A percentile compares a stretch with the other conserved stretches of the same genome.
Conservation (phyloP, 148 eudicot genomes). For the Fallopia convolvulus region DNA sequence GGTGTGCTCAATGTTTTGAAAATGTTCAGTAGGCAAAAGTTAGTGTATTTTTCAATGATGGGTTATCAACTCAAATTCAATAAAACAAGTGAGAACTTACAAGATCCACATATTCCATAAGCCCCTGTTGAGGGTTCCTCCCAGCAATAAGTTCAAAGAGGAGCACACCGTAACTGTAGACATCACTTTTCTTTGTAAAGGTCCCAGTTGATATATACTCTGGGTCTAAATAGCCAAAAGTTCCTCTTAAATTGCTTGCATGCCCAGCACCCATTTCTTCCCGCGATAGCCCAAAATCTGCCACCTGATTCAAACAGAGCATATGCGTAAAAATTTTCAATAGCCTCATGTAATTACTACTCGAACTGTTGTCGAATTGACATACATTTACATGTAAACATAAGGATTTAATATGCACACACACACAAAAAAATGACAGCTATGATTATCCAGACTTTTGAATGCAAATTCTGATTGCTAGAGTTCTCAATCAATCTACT, state of each 20-base stretch:
- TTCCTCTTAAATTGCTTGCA: slow-evolving; percentile 65
- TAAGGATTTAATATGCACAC: neutral
- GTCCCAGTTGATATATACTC: slow-evolving; percentile 83
- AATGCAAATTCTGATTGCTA: no score
- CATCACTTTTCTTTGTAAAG: slow-evolving; percentile 93
- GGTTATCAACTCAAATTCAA: neutral
- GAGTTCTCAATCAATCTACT: no score
- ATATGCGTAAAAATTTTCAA: neutral
- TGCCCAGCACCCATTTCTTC: slow-evolving; percentile 68
- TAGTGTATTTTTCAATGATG: neutral
- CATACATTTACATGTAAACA: neutral
- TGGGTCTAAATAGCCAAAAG: slow-evolving; percentile 96
- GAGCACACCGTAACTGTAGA: slow-evolving; percentile 87
- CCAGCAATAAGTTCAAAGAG: slow-evolving; percentile 91
- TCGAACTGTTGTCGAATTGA: neutral
- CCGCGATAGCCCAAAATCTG: slow-evolving; percentile 96
- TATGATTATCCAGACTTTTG: neutral
- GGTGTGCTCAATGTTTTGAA: neutral
- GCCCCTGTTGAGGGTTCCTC: slow-evolving; percentile 84
- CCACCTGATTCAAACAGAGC: slow-evolving; percentile 39
- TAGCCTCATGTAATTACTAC: neutral
- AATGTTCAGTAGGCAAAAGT: neutral
- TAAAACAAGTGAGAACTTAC: slow-evolving; percentile 30
- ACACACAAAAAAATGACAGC: neutral
- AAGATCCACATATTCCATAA: slow-evolving; percentile 85